These are phyloP conservation scores for Didymella pinodella DNA, from an alignment of 2,329 filamentous ascomycete species.

Conservation along the genomic window DNA sequence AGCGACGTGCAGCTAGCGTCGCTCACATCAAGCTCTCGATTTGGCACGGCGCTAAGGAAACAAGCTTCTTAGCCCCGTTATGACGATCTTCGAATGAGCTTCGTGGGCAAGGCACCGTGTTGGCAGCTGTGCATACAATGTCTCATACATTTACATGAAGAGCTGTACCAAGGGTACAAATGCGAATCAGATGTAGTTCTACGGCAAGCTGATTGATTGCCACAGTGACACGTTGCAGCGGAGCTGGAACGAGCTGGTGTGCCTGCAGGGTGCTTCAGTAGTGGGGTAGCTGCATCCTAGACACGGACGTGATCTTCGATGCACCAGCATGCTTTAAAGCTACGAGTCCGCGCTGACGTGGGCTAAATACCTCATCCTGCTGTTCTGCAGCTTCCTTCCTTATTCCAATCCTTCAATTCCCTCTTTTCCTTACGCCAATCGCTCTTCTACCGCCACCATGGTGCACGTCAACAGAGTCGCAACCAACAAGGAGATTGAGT, in stretches of 20 bases:
- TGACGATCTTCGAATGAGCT: conserved; percentile 25
- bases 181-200: neutral
- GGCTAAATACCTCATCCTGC: conserved; percentile 22
- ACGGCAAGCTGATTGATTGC: neutral
- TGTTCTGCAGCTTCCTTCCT: neutral
- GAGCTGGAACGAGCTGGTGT: conserved; percentile 16
- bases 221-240: conserved; percentile 15
- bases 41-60: conserved; percentile 6
- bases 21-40: conserved; percentile 26
- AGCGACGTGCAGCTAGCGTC: conserved; percentile 10
- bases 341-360: conserved; percentile 1
- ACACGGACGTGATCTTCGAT: conserved; percentile 21
- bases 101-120: conserved; percentile 8
- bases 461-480: conserved; percentile 59
- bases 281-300: conserved; percentile 19
- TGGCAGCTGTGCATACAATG: conserved; percentile 3
- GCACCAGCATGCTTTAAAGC: conserved; percentile 6
- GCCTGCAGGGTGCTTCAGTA: conserved; percentile 1
- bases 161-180: neutral
- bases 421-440: conserved; percentile 8
- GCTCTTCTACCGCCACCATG: conserved; percentile 47
- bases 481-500: conserved; percentile 51
- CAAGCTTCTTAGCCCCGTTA: conserved; percentile 31
- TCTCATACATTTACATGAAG: neutral
- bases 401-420: neutral